Conservation (phyloP, 208 protist genomes). For the Trypanosoma conorhini region DNA sequence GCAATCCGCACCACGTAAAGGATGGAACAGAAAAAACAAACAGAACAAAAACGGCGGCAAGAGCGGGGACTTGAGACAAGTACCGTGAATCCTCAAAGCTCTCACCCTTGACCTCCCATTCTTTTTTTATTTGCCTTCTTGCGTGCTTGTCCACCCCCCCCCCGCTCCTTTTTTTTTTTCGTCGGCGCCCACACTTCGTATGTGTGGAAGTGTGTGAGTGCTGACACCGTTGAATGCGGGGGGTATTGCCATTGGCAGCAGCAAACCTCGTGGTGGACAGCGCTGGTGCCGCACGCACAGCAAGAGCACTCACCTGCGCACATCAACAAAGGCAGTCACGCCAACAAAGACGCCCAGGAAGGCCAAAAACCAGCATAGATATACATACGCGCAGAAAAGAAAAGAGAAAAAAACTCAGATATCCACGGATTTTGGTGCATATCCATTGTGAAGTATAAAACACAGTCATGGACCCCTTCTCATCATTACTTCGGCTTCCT, state of each 20-base stretch:
- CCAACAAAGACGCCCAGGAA: not conserved
- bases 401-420: conserved; percentile 13
- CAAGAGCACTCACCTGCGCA: not conserved
- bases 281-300: no score
- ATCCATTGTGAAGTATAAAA: not conserved
- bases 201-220: no score
- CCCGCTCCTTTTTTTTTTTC: no score
- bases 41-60: conserved; percentile 6
- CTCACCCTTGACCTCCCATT: not conserved
- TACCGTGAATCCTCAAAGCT: not conserved
- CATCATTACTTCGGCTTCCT: not conserved
- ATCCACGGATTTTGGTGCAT: conserved; percentile 11
- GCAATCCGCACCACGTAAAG: conserved; percentile 7
- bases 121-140: not conserved
- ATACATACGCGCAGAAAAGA: conserved; percentile 18
- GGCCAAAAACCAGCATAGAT: conserved; percentile 3
- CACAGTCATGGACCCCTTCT: not conserved
- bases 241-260: no score
- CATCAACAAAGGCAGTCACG: not conserved
- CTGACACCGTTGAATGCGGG: no score
- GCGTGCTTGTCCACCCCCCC: no score
- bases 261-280: no score
- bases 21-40: conserved; percentile 23
- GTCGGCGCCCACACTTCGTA: no score
- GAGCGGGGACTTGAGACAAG: not conserved